These are phyloP conservation scores for Barnettozyma botsteinii DNA, from an alignment of 805 yeast species.

Conservation along the genomic window DNA sequence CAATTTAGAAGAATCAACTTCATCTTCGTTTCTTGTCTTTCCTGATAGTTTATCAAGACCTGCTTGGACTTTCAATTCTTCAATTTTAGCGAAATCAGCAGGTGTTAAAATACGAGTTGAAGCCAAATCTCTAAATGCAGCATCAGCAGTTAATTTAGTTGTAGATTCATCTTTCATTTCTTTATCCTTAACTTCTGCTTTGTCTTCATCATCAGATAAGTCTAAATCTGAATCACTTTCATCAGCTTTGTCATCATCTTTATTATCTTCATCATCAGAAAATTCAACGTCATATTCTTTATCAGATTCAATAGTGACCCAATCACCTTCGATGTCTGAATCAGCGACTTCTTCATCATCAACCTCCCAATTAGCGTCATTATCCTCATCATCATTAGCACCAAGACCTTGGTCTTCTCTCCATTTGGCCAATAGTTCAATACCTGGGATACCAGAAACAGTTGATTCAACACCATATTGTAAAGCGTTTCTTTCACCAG, in stretches of 20 bases:
- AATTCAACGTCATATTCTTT: constrained; percentile 59
- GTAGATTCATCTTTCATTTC: constrained; percentile 23
- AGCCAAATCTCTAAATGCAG: constrained; percentile 53
- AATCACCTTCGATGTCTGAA: constrained; percentile 75
- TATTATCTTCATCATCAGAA: constrained; percentile 40
- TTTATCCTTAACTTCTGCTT: too few relatives aligned
- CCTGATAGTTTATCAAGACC: constrained; percentile 81
- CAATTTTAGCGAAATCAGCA: constrained; percentile 94
- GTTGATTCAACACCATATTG: constrained; percentile 71
- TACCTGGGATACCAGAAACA: constrained; percentile 78
- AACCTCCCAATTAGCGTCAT: constrained; percentile 55
- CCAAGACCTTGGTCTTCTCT: constrained; percentile 51
- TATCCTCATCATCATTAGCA: constrained; percentile 53
- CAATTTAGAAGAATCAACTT: constrained; percentile 72
- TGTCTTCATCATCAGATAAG: constrained; percentile 32
- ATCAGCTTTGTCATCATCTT: constrained; percentile 30
- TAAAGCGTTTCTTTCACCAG: constrained; percentile 45
- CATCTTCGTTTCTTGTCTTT: constrained; percentile 63
- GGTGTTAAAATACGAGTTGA: constrained; percentile 86
- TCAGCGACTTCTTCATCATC: constrained; percentile 45
- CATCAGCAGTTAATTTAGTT: constrained; percentile 32
- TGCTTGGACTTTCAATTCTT: constrained; percentile 79
- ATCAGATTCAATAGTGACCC: constrained; percentile 85
- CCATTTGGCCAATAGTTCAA: constrained; percentile 89
- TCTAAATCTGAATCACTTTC: constrained; percentile 52